phyloP scores from a whole-genome alignment of 169 alveolate species.

The Plasmodium gallinaceum region DNA sequence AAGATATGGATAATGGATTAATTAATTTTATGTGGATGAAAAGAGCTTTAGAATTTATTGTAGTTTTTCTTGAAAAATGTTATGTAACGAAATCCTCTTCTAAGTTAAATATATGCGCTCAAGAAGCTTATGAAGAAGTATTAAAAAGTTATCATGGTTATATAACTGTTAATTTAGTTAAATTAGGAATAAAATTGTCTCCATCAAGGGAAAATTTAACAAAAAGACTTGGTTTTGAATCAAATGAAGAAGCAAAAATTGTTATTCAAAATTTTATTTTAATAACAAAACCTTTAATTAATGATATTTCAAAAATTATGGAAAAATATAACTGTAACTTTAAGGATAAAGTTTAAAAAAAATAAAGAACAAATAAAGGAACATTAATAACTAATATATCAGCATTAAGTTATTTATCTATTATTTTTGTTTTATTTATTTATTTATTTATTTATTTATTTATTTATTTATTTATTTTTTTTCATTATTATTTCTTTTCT shows the following conservation, averaged over 20 bases:
- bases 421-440: too few species aligned
- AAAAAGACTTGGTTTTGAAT: slow-evolving; percentile 25
- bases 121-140: slow-evolving; percentile 67
- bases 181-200: slow-evolving; percentile 38
- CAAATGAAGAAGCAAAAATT: slow-evolving; percentile 25
- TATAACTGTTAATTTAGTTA: slow-evolving; percentile 51
- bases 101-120: slow-evolving; percentile 52
- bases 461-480: too few species aligned
- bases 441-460: too few species aligned
- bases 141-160: slow-evolving; percentile 69
- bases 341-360: slow-evolving; percentile 41
- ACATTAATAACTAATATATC: not conserved
- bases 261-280: slow-evolving; percentile 33
- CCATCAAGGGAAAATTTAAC: slow-evolving; percentile 58
- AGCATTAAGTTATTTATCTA: too few species aligned
- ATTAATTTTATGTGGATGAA: slow-evolving; percentile 73
- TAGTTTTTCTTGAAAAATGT: slow-evolving; percentile 71
- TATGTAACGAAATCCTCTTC: slow-evolving; percentile 49
- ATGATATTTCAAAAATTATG: slow-evolving; percentile 55
- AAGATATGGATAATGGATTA: slow-evolving; percentile 60
- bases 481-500: too few species aligned
- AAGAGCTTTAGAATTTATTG: slow-evolving; percentile 68
- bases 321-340: slow-evolving; percentile 47
- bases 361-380: not conserved
- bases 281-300: slow-evolving; percentile 41